These are phyloP conservation scores for Leptographium lundbergii DNA, from an alignment of 2,329 filamentous ascomycete species.

Conservation along the genomic window DNA sequence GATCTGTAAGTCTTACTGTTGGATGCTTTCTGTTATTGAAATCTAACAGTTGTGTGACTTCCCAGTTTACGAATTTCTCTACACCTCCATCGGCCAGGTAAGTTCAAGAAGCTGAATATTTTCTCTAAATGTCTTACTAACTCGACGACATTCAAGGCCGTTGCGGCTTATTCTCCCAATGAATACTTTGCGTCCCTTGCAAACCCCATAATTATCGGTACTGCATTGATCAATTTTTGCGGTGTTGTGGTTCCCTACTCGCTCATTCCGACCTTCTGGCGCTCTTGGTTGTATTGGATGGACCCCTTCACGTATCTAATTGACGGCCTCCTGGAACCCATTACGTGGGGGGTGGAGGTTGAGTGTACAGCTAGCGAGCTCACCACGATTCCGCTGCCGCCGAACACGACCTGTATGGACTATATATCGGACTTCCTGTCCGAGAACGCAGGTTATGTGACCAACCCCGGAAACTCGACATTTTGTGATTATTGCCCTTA, in stretches of 20 bases:
- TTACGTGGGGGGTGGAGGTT: slow-evolving; percentile 36
- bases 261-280: slow-evolving; percentile 54
- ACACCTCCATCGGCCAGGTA: slow-evolving; percentile 44
- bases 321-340: slow-evolving; percentile 47
- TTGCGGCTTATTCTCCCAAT: slow-evolving; percentile 49
- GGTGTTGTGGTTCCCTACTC: slow-evolving; percentile 59
- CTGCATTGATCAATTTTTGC: slow-evolving; percentile 54
- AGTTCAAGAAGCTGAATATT: background rate
- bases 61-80: slow-evolving; percentile 42
- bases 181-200: slow-evolving; percentile 45
- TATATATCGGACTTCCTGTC: slow-evolving; percentile 43
- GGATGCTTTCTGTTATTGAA: too few species aligned
- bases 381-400: slow-evolving; percentile 47
- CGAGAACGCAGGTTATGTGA: slow-evolving; percentile 37
- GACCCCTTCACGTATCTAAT: slow-evolving; percentile 53
- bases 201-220: slow-evolving; percentile 41
- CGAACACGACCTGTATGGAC: slow-evolving; percentile 39
- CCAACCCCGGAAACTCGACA: slow-evolving; percentile 30
- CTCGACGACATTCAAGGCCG: slow-evolving; percentile 20
- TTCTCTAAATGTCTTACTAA: background rate
- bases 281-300: slow-evolving; percentile 49
- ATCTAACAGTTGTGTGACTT: too few species aligned
- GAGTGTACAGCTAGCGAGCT: slow-evolving; percentile 57
- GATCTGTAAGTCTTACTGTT: background rate
- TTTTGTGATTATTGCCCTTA: slow-evolving; percentile 41